Conservation (phyloP, 495 filamentous ascomycete species). For the Penicillium soppii region DNA sequence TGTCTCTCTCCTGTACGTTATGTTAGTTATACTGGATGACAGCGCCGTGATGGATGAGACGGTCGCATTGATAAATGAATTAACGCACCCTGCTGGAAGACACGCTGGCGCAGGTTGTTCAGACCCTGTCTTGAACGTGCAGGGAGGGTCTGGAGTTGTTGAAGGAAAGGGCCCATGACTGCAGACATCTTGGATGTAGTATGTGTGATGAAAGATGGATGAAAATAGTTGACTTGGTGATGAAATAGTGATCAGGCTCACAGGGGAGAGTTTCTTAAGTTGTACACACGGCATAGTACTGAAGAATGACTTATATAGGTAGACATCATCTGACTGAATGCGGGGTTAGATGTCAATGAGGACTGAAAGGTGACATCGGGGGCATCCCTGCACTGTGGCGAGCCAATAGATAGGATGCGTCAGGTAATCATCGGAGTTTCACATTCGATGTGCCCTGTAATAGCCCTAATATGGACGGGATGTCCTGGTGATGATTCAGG, state of each 20-base stretch:
- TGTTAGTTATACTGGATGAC: slow-evolving; percentile 8
- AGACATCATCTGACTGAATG: slow-evolving; percentile 26
- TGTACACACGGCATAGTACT: background rate
- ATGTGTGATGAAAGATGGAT: background rate
- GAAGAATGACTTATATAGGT: slow-evolving; percentile 20
- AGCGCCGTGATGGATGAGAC: background rate
- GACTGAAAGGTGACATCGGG: slow-evolving; percentile 20
- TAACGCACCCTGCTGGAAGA: slow-evolving; percentile 35
- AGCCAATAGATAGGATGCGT: slow-evolving; percentile 3
- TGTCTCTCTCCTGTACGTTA: slow-evolving; percentile 25
- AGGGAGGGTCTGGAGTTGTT: slow-evolving; percentile 23
- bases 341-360: slow-evolving; percentile 22
- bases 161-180: slow-evolving; percentile 22
- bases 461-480: background rate
- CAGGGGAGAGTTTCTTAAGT: slow-evolving; percentile 13
- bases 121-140: slow-evolving; percentile 30
- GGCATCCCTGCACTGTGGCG: slow-evolving; percentile 17
- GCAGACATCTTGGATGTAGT: slow-evolving; percentile 23
- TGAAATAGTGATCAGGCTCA: slow-evolving; percentile 2
- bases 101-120: slow-evolving; percentile 27
- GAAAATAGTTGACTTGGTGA: slow-evolving; percentile 2
- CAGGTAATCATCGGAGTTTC: slow-evolving; percentile 4
- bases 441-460: background rate
- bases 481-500: background rate
- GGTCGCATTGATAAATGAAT: too few relatives aligned